Evolutionary conservation across 352 stramenopile genomes (phyloP), one percentile per base, ranked within the genome.

Genomic region (Poterioochromonas sp.): DNA sequence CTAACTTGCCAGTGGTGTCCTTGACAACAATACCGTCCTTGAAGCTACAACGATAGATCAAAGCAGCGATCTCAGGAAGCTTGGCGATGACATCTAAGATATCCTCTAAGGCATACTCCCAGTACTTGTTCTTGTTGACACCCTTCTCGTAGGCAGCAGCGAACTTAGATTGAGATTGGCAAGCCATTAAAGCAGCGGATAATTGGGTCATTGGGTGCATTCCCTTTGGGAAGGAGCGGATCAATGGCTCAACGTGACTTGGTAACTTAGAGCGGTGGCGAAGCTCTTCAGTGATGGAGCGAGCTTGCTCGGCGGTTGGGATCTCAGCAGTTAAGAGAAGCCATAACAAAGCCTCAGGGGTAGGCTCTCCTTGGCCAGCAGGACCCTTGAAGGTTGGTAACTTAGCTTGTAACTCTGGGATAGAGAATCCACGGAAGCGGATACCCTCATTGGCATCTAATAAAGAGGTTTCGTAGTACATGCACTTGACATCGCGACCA

Each of bases 121-220:
- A 98, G 87, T 98, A 98, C 29, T 95, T 93, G 78, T 89, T 95
- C 88, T 99, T 99, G 88, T 96, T 90, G 71, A 96, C 95, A 77
- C 95, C 77, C 29, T 40, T 49, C 41, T 35, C 29, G 22, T 80
- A 80, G 22, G 77, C 77, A 15, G n/a, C 39, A 20, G 77, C 77
- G 34, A 80, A 80, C 43, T 80, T 64, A 29, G 65, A 81, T 20
- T 81, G 26, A 40, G 44, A 73, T 49, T 79, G 93, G 86, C 96
- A 89, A 76, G 89, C 91, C 76, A 90, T 93, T 71, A 97, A 88
- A 43, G 89, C 94, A 80, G 95, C 93, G 39, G 89, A 93, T 60
- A 99, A 93, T 89, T 98, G 94, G 44, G 94, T 98, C 95, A 99
- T 99, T 77, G 95, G 94, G 87, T 99, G 95, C 86, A 97, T 97